These are phyloP conservation scores for Tetrapisispora arboricola DNA, from an alignment of 805 yeast genomes.

Conservation along the genomic window DNA sequence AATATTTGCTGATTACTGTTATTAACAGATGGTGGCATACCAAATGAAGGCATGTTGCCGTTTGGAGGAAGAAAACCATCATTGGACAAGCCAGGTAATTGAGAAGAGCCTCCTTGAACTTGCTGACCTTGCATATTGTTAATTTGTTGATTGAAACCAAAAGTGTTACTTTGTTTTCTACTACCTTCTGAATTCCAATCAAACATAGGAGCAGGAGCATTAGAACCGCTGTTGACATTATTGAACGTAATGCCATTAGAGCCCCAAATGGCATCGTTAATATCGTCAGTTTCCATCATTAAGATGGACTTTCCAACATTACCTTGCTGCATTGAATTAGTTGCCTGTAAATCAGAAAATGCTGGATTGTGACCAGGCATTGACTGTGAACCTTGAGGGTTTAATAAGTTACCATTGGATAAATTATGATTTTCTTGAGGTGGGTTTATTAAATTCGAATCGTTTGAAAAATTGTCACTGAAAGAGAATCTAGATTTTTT, in stretches of 20 bases:
- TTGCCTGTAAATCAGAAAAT: slow-evolving; percentile 3
- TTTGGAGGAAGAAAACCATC: slow-evolving; percentile 4
- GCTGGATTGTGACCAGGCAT: slow-evolving; percentile 3
- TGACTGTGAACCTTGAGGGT: neutral
- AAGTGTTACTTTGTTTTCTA: slow-evolving; percentile 10
- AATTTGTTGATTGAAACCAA: slow-evolving; percentile 1
- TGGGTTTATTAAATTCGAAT: slow-evolving; percentile 7
- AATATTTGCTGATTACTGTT: slow-evolving; percentile 1
- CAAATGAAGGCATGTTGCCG: slow-evolving; percentile 1
- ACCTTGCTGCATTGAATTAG: slow-evolving; percentile 16
- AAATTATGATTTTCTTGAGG: neutral
- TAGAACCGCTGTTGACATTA: slow-evolving; percentile 13
- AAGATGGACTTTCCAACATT: slow-evolving; percentile 35
- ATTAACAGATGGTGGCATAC: neutral
- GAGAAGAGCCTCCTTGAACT: neutral
- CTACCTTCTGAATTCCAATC: slow-evolving; percentile 21
- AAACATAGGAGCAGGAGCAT: slow-evolving; percentile 24
- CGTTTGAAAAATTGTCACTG: slow-evolving; percentile 48
- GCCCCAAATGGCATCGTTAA: slow-evolving; percentile 29
- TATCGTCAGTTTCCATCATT: slow-evolving; percentile 32
- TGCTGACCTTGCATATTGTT: neutral
- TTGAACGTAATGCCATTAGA: slow-evolving; percentile 24
- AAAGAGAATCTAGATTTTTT: slow-evolving; percentile 62
- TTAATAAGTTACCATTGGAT: neutral
- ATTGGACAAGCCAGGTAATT: neutral